Evolutionary conservation across 1,139 yeast species (phyloP).

Genomic region (Kurtzmaniella natalensis): DNA sequence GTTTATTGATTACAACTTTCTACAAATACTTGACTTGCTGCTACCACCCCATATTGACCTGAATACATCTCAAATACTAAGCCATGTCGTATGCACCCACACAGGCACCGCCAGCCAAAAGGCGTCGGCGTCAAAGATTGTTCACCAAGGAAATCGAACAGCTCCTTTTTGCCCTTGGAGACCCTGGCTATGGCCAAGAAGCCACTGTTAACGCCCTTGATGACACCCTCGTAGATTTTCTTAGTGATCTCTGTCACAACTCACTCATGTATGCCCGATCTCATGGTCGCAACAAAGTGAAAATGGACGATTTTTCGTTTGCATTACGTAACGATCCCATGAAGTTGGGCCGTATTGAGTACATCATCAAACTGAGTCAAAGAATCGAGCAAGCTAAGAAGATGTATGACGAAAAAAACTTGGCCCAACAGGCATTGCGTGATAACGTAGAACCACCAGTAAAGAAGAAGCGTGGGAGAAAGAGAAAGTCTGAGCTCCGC

Average conservation of each 20-base stretch:
- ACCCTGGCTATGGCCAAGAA: constrained; percentile 70
- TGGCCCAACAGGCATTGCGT: constrained; percentile 11
- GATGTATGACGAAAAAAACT: constrained; percentile 60
- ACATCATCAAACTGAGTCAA: constrained; percentile 68
- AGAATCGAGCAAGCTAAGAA: constrained; percentile 77
- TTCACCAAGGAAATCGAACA: constrained; percentile 69
- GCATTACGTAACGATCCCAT: constrained; percentile 78
- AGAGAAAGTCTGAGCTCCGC: constrained; percentile 6
- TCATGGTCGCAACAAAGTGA: constrained; percentile 64
- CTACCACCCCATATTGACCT: no score
- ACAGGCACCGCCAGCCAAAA: constrained; percentile 6
- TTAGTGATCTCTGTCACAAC: constrained; percentile 51
- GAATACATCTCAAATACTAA: no score
- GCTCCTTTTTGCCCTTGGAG: constrained; percentile 81
- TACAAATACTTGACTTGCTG: no score
- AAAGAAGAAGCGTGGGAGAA: constrained; percentile 9
- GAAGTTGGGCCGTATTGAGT: constrained; percentile 80
- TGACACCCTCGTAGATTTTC: constrained; percentile 75
- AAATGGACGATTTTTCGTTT: constrained; percentile 84
- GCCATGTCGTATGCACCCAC: constrained; percentile 4
- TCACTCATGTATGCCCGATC: constrained; percentile 20
- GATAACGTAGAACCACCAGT: constrained; percentile 8
- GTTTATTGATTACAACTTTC: no score
- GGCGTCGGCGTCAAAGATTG: constrained; percentile 36
- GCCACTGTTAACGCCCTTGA: constrained; percentile 78